A percentile compares a stretch with the other conserved stretches of the same genome.
These are phyloP conservation scores for Tulasnella sp. DNA, from an alignment of 768 basidiomycete genomes.

Conservation along the genomic window DNA sequence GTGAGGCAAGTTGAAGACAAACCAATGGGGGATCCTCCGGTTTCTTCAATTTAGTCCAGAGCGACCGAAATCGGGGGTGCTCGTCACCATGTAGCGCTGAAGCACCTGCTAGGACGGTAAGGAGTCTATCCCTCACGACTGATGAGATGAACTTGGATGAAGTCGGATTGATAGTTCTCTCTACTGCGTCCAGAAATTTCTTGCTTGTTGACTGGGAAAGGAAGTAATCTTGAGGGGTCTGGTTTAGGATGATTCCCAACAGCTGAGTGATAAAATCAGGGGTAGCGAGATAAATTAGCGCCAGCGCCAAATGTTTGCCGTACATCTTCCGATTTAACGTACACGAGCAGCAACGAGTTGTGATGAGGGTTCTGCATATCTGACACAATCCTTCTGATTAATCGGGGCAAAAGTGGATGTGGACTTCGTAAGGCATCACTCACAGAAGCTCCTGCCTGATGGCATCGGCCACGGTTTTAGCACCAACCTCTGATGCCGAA, in stretches of 20 bases:
- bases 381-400: too few species aligned
- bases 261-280: too few species aligned
- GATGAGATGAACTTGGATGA: constrained; percentile 65
- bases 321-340: constrained; percentile 26
- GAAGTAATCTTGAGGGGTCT: constrained; percentile 25
- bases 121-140: constrained; percentile 64
- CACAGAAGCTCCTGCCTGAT: constrained; percentile 78
- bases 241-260: constrained; percentile 84
- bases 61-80: constrained; percentile 44
- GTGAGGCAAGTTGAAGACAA: too few species aligned
- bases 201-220: constrained; percentile 44
- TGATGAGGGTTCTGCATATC: constrained; percentile 57
- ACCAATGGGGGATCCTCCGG: constrained; percentile 71
- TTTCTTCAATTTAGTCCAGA: constrained; percentile 75
- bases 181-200: constrained; percentile 69
- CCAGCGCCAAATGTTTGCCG: too few species aligned
- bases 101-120: constrained; percentile 72
- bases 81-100: constrained; percentile 47
- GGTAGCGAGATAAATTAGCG: not conserved
- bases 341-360: constrained; percentile 68
- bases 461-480: constrained; percentile 74
- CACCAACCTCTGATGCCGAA: constrained; percentile 49
- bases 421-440: constrained; percentile 18
- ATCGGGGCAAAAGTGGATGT: not conserved
- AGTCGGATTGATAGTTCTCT: constrained; percentile 50